Conservation (phyloP, 73 alveolate species). For the Effrenium voratum region DNA sequence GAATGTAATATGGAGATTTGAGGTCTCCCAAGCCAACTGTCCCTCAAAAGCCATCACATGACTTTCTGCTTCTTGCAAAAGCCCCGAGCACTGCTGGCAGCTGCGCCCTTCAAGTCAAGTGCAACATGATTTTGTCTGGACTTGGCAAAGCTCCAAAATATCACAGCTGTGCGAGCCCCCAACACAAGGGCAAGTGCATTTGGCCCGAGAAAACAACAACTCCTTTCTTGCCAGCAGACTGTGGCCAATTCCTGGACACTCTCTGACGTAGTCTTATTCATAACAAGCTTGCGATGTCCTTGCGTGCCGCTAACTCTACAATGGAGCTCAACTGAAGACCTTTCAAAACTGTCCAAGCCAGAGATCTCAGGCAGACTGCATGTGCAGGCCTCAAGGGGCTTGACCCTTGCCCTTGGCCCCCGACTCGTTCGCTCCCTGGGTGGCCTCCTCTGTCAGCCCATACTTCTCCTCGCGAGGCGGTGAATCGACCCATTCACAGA, state of each 20-base stretch:
- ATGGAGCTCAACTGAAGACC: not conserved
- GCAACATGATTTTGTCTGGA: no score
- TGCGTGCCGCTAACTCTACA: not conserved
- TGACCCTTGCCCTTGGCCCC: not conserved
- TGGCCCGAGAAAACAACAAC: no score
- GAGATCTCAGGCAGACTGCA: not conserved
- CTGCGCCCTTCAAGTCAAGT: not conserved
- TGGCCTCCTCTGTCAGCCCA: conserved; percentile 64
- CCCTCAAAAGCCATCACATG: not conserved
- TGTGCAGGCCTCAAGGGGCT: not conserved
- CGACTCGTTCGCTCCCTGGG: not conserved
- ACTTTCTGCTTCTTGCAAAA: not conserved
- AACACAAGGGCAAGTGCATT: no score
- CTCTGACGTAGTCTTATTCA: not conserved
- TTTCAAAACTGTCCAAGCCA: not conserved
- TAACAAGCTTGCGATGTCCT: not conserved
- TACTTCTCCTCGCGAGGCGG: conserved; percentile 52
- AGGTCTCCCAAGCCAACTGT: not conserved
- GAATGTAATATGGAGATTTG: not conserved
- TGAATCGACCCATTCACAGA: not conserved
- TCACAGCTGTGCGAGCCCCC: no score
- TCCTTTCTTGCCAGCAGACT: no score
- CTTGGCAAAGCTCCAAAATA: no score
- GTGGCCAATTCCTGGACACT: not conserved
- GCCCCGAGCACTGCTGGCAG: not conserved